A percentile compares a stretch with the other conserved stretches of the same genome.
These are phyloP conservation scores for Fusarium beomiforme DNA, from an alignment of 2,329 filamentous ascomycete genomes.

Conservation along the genomic window DNA sequence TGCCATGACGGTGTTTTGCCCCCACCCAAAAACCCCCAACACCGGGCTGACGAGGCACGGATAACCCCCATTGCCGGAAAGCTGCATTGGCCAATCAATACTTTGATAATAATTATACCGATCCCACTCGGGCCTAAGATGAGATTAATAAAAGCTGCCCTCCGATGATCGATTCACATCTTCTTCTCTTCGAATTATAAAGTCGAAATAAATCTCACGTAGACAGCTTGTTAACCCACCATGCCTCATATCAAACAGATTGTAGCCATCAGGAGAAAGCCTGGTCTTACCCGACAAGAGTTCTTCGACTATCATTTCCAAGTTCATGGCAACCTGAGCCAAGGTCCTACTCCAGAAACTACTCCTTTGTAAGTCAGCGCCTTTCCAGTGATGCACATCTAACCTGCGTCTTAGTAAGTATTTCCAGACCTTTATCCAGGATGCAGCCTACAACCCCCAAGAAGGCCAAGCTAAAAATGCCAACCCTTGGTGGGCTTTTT, in stretches of 20 bases:
- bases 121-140: too few species aligned
- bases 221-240: too few species aligned
- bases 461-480: neutral
- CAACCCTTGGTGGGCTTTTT: neutral
- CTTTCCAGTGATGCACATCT: neutral
- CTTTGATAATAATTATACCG: too few species aligned
- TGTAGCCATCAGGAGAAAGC: neutral
- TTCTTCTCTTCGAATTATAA: too few species aligned
- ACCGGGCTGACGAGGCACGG: too few species aligned
- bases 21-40: too few species aligned
- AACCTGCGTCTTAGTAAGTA: neutral
- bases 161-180: too few species aligned
- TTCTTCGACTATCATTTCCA: neutral
- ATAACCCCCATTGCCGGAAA: neutral
- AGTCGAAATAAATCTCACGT: too few species aligned
- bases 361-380: neutral
- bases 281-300: neutral
- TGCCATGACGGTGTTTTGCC: neutral
- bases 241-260: neutral
- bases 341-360: neutral
- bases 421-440: neutral
- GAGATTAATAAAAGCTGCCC: too few species aligned
- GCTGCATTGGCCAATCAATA: neutral
- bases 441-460: neutral
- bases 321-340: neutral